Conservation (phyloP, 768 basidiomycete genomes). For the Trametes gibbosa region DNA sequence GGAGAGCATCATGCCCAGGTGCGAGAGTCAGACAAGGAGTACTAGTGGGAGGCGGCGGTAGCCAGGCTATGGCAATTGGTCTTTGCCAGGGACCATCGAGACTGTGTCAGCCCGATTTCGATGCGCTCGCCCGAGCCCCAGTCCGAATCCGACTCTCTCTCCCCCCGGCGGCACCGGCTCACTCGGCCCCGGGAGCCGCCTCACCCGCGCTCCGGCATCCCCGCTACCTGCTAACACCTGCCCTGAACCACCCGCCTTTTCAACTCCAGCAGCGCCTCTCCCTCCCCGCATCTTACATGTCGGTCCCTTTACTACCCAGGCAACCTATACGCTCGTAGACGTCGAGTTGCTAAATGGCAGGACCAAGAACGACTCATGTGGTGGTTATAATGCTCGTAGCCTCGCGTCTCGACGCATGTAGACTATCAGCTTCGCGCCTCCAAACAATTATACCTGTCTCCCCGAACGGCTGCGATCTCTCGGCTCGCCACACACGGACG, state of each 20-base stretch:
- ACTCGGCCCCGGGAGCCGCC: constrained; percentile 6
- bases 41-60: constrained; percentile 12
- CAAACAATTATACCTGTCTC: constrained; percentile 32
- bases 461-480: neutral
- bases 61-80: neutral
- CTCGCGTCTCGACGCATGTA: constrained; percentile 20
- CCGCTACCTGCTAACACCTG: constrained; percentile 19
- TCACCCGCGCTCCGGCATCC: neutral
- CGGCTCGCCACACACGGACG: neutral
- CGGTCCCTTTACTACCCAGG: constrained; percentile 70
- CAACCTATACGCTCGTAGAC: constrained; percentile 40
- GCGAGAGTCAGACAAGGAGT: constrained; percentile 10
- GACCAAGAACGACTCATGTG: constrained; percentile 58
- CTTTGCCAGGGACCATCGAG: constrained; percentile 2
- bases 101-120: constrained; percentile 9
- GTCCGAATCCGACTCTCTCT: neutral
- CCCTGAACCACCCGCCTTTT: constrained; percentile 26
- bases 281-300: constrained; percentile 47
- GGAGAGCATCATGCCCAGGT: neutral
- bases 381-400: constrained; percentile 70
- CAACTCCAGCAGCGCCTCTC: constrained; percentile 8
- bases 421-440: constrained; percentile 47
- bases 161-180: neutral
- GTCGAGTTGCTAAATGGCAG: constrained; percentile 73
- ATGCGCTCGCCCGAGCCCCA: neutral